Conservation (phyloP, 2,329 filamentous ascomycete species). For the Fusarium sp. region DNA sequence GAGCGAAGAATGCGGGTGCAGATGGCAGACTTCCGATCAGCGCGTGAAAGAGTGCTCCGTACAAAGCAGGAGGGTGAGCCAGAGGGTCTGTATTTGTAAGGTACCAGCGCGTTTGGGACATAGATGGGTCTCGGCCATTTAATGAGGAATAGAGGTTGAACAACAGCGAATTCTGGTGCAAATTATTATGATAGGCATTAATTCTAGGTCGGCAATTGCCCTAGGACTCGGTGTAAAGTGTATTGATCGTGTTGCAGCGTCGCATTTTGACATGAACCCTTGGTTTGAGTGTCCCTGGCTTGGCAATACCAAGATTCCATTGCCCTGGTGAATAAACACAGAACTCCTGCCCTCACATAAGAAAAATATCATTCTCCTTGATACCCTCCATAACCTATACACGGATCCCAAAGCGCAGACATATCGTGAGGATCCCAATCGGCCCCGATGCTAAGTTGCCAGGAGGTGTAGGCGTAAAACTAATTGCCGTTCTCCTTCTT, state of each 20-base stretch:
- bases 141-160: conserved; percentile 39
- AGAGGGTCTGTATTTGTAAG: conserved; percentile 97
- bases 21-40: conserved; percentile 96
- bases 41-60: conserved; percentile 93
- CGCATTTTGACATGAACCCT: not conserved
- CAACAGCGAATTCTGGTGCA: conserved; percentile 1
- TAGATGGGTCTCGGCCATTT: conserved; percentile 37
- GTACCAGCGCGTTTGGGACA: conserved; percentile 39
- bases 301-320: not conserved
- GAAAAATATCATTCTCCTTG: conserved; percentile 1
- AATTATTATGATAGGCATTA: not conserved
- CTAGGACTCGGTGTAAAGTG: not conserved
- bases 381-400: conserved; percentile 7
- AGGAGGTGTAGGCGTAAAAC: conserved; percentile 13
- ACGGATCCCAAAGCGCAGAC: conserved; percentile 22
- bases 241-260: conserved; percentile 9
- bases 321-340: not conserved
- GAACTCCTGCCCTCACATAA: not conserved
- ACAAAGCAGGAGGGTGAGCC: conserved; percentile 99
- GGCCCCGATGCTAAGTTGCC: conserved; percentile 2
- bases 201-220: conserved; percentile 3
- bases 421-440: conserved; percentile 26
- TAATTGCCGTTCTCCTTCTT: conserved; percentile 41
- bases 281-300: not conserved
- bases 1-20: conserved; percentile 98